Conservation (phyloP, 2,329 filamentous ascomycete species). For the Diaporthe velutina region DNA sequence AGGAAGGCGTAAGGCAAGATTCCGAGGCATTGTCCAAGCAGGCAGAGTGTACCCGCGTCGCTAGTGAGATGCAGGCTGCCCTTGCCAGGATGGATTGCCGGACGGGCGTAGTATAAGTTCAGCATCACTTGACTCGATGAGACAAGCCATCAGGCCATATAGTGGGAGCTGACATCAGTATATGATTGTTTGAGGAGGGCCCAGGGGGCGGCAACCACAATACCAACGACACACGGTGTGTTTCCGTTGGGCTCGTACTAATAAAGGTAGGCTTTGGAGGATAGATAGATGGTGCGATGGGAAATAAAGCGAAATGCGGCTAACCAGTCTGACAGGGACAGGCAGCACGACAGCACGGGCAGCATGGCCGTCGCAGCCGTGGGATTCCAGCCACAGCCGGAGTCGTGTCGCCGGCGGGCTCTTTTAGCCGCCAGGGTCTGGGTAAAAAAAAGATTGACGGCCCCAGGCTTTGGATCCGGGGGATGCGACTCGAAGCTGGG, state of each 20-base stretch:
- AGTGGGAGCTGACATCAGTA: too few relatives aligned
- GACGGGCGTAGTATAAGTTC: neutral
- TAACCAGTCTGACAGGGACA: neutral
- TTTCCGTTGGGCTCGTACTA: neutral
- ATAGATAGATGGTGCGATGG: neutral
- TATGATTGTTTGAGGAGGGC: too few relatives aligned
- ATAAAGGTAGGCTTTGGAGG: too few relatives aligned
- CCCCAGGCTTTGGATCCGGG: neutral
- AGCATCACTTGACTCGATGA: neutral
- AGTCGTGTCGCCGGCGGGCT: neutral
- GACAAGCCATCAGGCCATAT: too few relatives aligned
- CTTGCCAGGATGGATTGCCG: neutral
- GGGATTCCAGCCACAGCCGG: neutral
- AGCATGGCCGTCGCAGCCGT: neutral
- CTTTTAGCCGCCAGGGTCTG: slow-evolving; percentile 17
- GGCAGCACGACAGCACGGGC: neutral
- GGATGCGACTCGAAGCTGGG: neutral
- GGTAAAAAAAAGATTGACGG: neutral
- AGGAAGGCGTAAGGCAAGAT: neutral
- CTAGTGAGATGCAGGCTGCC: neutral
- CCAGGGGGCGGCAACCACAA: neutral
- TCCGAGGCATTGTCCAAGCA: neutral
- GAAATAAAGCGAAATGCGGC: neutral
- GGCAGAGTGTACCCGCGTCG: neutral
- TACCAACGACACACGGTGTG: neutral